phyloP scores from a whole-genome alignment of 2,329 filamentous ascomycete species.

The Corynespora cassiicola region DNA sequence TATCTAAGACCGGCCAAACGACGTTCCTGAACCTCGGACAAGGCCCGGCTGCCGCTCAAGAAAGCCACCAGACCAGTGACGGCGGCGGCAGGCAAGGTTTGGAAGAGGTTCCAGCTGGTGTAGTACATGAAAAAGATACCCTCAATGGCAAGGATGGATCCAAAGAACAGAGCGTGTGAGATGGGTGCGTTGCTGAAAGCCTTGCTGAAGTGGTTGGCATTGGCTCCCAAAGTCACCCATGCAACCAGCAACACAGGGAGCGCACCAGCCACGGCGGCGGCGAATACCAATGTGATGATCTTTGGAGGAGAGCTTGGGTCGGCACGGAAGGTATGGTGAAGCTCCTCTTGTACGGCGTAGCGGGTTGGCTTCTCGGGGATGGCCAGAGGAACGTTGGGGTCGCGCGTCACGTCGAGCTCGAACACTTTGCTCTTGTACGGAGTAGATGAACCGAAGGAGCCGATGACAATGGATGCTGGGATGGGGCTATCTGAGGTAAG shows the following conservation, averaged over 20 bases:
- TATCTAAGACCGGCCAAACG: conserved; percentile 75
- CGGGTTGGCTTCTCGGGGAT: conserved; percentile 73
- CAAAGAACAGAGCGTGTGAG: conserved; percentile 84
- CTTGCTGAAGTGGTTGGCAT: conserved; percentile 76
- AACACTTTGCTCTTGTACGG: conserved; percentile 76
- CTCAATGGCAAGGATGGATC: conserved; percentile 86
- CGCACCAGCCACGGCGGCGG: conserved; percentile 73
- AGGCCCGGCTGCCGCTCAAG: conserved; percentile 85
- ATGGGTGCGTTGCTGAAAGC: conserved; percentile 79
- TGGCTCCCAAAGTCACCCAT: conserved; percentile 83
- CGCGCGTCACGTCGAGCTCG: conserved; percentile 70
- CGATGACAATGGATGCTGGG: conserved; percentile 82
- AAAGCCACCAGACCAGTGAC: conserved; percentile 75
- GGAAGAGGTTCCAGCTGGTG: conserved; percentile 88
- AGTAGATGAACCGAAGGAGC: conserved; percentile 78
- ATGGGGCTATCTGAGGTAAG: conserved; percentile 72
- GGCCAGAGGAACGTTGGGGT: conserved; percentile 66
- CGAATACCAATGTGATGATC: conserved; percentile 80
- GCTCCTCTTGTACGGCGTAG: conserved; percentile 84
- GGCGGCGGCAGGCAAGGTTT: conserved; percentile 76
- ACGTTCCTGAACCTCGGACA: conserved; percentile 91
- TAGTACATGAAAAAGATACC: conserved; percentile 96
- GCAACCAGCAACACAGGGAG: conserved; percentile 75
- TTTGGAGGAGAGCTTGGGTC: conserved; percentile 82
- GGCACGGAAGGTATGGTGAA: conserved; percentile 86